phyloP scores from a whole-genome alignment of 371 early-diverging fungal species.

The Gilbertella persicaria region DNA sequence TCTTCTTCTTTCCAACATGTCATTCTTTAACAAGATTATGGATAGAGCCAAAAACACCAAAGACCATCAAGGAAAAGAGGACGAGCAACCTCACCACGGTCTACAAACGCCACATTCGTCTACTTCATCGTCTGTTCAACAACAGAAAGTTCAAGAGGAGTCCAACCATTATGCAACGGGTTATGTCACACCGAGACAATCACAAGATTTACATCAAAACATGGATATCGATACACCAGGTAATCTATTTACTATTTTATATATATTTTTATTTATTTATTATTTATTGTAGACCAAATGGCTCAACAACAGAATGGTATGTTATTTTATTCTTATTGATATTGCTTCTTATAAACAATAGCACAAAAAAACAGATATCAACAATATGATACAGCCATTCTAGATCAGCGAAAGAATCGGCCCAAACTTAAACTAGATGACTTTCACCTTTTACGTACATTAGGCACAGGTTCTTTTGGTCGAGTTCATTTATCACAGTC shows the following conservation, averaged over 20 bases:
- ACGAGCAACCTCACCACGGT: slow-evolving; percentile 4
- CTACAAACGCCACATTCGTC: slow-evolving; percentile 23
- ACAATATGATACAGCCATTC: slow-evolving; percentile 15
- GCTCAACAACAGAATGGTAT: slow-evolving; percentile 1
- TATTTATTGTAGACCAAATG: neutral
- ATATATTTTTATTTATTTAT: neutral
- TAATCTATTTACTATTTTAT: neutral
- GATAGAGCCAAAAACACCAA: slow-evolving; percentile 21
- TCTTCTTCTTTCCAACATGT: slow-evolving; percentile 9
- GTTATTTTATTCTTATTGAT: neutral
- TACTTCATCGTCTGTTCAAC: slow-evolving; percentile 12
- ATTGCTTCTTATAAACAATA: neutral
- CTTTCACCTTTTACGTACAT: slow-evolving; percentile 71
- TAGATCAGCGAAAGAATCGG: slow-evolving; percentile 25
- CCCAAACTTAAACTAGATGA: slow-evolving; percentile 67
- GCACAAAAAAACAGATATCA: slow-evolving; percentile 8
- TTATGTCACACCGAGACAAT: slow-evolving; percentile 29
- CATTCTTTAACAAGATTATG: slow-evolving; percentile 24
- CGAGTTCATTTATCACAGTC: slow-evolving; percentile 92
- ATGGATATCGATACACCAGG: slow-evolving; percentile 22
- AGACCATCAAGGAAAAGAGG: neutral
- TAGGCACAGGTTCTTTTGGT: slow-evolving; percentile 99
- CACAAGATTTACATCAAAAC: slow-evolving; percentile 18
- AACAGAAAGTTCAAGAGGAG: slow-evolving; percentile 16
- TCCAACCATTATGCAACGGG: slow-evolving; percentile 18